These are phyloP conservation scores for Hyaloperonospora brassicae DNA, from an alignment of 352 stramenopile species.

Conservation along the genomic window DNA sequence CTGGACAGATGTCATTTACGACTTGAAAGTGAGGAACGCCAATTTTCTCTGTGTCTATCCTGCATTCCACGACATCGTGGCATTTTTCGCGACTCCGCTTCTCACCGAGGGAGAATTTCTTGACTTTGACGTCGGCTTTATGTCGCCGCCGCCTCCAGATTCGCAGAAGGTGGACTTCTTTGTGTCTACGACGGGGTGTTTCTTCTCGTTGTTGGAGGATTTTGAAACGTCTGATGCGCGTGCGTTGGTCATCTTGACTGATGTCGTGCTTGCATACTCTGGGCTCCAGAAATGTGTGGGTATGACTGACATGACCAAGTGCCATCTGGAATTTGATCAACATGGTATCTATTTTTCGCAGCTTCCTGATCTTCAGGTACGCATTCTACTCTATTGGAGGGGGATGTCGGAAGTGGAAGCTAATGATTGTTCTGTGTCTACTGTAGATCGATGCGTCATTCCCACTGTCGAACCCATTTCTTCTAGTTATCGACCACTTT, in stretches of 20 bases:
- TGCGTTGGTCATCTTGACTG: constrained; percentile 66
- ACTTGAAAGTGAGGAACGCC: constrained; percentile 64
- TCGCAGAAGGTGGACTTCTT: constrained; percentile 80
- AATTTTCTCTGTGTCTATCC: constrained; percentile 73
- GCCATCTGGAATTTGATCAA: constrained; percentile 73
- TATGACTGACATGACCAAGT: constrained; percentile 62
- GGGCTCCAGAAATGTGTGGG: constrained; percentile 51
- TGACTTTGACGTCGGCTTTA: constrained; percentile 61
- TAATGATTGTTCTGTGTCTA: constrained; percentile 5
- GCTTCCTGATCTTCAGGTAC: constrained; percentile 74
- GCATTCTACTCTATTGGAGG: background rate
- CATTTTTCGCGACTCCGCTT: constrained; percentile 63
- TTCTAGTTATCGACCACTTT: constrained; percentile 77
- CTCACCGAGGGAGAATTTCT: constrained; percentile 34
- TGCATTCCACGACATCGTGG: constrained; percentile 47
- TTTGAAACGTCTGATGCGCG: constrained; percentile 60
- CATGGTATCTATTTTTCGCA: constrained; percentile 81
- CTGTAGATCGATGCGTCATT: constrained; percentile 77
- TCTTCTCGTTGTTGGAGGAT: constrained; percentile 79
- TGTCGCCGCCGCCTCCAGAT: constrained; percentile 47
- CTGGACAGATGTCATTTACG: constrained; percentile 69
- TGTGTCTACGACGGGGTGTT: constrained; percentile 54
- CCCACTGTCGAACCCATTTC: constrained; percentile 72
- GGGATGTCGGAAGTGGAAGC: background rate
- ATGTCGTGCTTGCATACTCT: constrained; percentile 56